Evolutionary conservation across 2,329 filamentous ascomycete species (phyloP).

Genomic region (Cercospora canescens): DNA sequence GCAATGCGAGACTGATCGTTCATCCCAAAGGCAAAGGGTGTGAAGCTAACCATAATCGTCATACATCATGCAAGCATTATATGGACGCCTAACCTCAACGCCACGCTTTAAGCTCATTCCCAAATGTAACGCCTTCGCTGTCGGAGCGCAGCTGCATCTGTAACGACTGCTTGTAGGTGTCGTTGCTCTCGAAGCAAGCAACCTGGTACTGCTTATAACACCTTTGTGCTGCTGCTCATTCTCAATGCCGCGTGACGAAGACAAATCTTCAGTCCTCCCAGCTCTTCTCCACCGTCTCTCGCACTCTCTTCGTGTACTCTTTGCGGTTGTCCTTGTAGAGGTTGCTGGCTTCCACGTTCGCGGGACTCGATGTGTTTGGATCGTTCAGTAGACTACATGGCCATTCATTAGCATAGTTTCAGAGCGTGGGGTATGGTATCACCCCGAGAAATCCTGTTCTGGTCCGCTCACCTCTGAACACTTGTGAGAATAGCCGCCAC

Average conservation of each 20-base stretch:
- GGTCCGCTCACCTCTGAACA: slow-evolving; percentile 75
- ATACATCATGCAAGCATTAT: slow-evolving; percentile 1
- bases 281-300: slow-evolving; percentile 98
- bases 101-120: background rate
- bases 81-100: background rate
- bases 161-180: background rate
- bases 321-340: slow-evolving; percentile 97
- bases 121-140: background rate
- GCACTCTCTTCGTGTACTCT: slow-evolving; percentile 92
- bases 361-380: slow-evolving; percentile 96
- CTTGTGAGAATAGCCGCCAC: slow-evolving; percentile 96
- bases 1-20: background rate
- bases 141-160: background rate
- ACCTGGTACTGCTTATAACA: background rate
- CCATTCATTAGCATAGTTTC: background rate
- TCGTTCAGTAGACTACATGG: slow-evolving; percentile 83
- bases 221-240: background rate
- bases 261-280: slow-evolving; percentile 70
- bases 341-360: slow-evolving; percentile 97
- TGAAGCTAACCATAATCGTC: background rate
- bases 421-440: background rate
- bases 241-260: background rate
- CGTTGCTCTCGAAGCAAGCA: background rate
- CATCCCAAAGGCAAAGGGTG: background rate
- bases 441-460: background rate